phyloP scores from a whole-genome alignment of 257 asterid genomes.

The Scutellaria baicalensis region DNA sequence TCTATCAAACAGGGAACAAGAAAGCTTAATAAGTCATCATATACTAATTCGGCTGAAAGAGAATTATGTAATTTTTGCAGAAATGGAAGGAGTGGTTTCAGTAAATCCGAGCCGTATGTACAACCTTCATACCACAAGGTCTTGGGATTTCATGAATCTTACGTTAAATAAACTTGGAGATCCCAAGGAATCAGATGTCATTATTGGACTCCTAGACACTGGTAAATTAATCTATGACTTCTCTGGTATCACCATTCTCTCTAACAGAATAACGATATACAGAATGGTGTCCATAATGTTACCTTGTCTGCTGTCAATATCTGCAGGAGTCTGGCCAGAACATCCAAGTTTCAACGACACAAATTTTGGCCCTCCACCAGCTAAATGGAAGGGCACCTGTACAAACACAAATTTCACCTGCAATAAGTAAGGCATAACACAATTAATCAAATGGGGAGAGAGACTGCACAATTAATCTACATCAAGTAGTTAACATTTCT shows the following conservation, averaged over 20 bases:
- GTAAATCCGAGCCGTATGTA: slow-evolving; percentile 28
- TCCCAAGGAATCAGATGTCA: slow-evolving; percentile 24
- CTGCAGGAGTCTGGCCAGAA: slow-evolving; percentile 56
- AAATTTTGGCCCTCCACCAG: slow-evolving; percentile 39
- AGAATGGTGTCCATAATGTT: background rate
- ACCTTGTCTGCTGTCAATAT: background rate
- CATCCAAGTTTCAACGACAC: slow-evolving; percentile 54
- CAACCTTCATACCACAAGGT: slow-evolving; percentile 43
- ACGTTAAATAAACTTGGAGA: slow-evolving; percentile 16
- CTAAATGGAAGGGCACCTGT: slow-evolving; percentile 58
- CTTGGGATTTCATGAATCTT: slow-evolving; percentile 48
- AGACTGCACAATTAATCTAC: no score
- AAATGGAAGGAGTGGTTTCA: slow-evolving; percentile 45
- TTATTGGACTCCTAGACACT: slow-evolving; percentile 40
- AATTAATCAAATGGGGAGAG: background rate
- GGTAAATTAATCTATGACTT: slow-evolving; percentile 10
- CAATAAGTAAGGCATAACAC: slow-evolving; percentile 34
- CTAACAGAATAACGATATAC: no score
- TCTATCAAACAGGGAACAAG: no score
- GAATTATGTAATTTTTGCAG: background rate
- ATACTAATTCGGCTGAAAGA: no score
- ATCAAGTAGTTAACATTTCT: background rate
- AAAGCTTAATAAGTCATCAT: no score
- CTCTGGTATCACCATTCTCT: background rate
- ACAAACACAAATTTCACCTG: slow-evolving; percentile 47